Base-by-base conservation (phyloP, 208 protist genomes). In the Hexamita inflata region DNA sequence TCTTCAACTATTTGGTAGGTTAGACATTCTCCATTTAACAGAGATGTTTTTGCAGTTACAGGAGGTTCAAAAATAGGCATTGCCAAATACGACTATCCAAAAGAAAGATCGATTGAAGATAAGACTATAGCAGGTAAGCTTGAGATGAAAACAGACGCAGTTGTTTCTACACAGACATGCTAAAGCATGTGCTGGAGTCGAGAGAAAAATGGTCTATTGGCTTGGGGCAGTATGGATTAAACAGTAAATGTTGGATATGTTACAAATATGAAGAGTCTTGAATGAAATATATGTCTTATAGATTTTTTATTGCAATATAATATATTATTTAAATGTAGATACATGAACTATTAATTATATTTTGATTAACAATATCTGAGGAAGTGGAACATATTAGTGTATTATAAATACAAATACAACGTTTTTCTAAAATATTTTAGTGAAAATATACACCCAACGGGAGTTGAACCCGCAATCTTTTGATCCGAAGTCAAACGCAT, bases 211-310 rank as follows among this genome's bases (percentile, higher is more conserved):
- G 64, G 64, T 32, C 42, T 70, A 38, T 19, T 70, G 7, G 64
- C 19, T 28, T 70, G 64, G 64, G 38, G 64, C n/a, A 34, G 32
- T 9, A 45, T 49, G 30, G 64, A 70, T 45, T 38, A 70, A 34
- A 70, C 64, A 49, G 40, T 70, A 15, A 70, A 45, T 49, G n/a
- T 70, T 49, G 64, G 64, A 9, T 70, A 45, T 49, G 35, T 70
- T n/a, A 70, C 32, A 7, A 70, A 70, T 38, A 2, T 70, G 26
- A 57, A n/a, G 15, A 38, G 24, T 66, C 60, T 66, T 34, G 60
- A 66, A 38, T 66, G n/a, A n/a, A n/a, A n/a, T n/a, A n/a, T n/a
- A n/a, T n/a, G n/a, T n/a, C n/a, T n/a, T n/a, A n/a, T n/a, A n/a
- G n/a, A n/a, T n/a, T n/a, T n/a, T n/a, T n/a, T n/a, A n/a, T n/a